These are phyloP conservation scores for Cadophora sp. DNA, from an alignment of 2,329 filamentous ascomycete genomes.

Conservation along the genomic window DNA sequence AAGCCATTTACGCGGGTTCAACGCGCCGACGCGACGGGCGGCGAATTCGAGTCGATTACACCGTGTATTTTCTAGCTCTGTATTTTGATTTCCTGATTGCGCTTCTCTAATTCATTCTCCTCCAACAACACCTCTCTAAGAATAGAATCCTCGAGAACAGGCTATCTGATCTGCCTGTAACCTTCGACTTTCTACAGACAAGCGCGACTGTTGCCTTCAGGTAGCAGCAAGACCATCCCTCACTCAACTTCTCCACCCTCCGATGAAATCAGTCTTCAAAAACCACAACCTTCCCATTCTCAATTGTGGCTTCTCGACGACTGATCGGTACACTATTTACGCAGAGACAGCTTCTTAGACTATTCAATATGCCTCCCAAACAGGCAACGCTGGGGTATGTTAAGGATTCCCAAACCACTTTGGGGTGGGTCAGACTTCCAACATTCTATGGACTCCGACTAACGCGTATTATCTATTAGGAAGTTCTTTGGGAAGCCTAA, in stretches of 20 bases:
- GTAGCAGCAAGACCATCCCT: not conserved
- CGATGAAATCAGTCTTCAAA: slow-evolving; percentile 11
- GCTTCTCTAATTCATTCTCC: not conserved
- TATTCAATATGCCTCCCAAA: slow-evolving; percentile 45
- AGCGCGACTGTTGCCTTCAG: slow-evolving; percentile 14
- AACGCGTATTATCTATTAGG: slow-evolving; percentile 54
- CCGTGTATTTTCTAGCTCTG: not conserved
- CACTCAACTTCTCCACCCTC: not conserved
- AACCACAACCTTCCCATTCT: not conserved
- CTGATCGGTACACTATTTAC: slow-evolving; percentile 30
- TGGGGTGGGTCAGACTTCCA: slow-evolving; percentile 64
- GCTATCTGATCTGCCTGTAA: not conserved
- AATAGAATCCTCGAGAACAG: not conserved
- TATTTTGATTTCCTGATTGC: slow-evolving; percentile 4
- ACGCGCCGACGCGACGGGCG: slow-evolving; percentile 20
- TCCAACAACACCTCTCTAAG: not conserved
- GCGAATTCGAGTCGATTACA: not conserved
- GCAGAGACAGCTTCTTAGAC: slow-evolving; percentile 31
- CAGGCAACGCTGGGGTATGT: slow-evolving; percentile 92
- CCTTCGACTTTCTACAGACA: too few relatives aligned
- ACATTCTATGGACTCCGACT: slow-evolving; percentile 25
- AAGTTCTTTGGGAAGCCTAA: slow-evolving; percentile 82
- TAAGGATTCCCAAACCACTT: slow-evolving; percentile 72
- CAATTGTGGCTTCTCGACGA: slow-evolving; percentile 44
- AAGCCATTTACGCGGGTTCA: slow-evolving; percentile 17